Base-by-base conservation (phyloP, 371 early-diverging fungal species). In the Syncephalis plumigaleata region DNA sequence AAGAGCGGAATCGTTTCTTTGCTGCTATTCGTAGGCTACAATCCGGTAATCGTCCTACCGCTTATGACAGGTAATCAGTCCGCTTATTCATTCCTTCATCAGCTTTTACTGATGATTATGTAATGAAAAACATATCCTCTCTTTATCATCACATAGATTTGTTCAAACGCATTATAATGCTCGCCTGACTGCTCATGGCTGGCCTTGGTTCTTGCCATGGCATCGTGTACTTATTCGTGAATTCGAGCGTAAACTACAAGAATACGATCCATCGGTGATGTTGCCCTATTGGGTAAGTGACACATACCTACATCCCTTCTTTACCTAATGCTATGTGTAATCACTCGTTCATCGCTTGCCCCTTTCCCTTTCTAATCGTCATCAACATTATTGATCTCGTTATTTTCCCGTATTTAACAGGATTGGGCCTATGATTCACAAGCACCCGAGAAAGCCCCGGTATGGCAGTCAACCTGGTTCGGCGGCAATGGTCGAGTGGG, bases 231-330 rank as follows among this genome's bases (percentile, higher is more conserved):
- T 54, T 46, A 16, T 67, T n/a, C 39, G 38, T 1, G n/a, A 42
- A 1, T 65, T 52, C 42, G 68, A 71, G 46, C 16, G 36, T 5
- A 49, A 45, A 17, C 44, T 68, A 9, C 49, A 58, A 25, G 40
- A 47, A 22, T 51, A 61, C 25, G 63, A 71, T 51, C 51, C 64
- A 2, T 24, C 39, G 11, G 56, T 73, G 15, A 44, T 47, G 3
- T 53, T 73, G 15, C 72, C 77, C 15, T 76, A 64, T 50, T 73
- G 73, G 77, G 40, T 40, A 40, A 40, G 37, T 37, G 37, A 9
- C 37, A 37, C 11, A 37, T 37, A n/a, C n/a, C n/a, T n/a, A n/a
- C n/a, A n/a, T n/a, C n/a, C n/a, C n/a, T n/a, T n/a, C n/a, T n/a
- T n/a, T n/a, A n/a, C n/a, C n/a, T n/a, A n/a, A n/a, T n/a, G n/a